Evolutionary conservation across 1,284 basidiomycete species (phyloP), one percentile per base, ranked within the genome.

Genomic region (Pisolithus thermaeus): DNA sequence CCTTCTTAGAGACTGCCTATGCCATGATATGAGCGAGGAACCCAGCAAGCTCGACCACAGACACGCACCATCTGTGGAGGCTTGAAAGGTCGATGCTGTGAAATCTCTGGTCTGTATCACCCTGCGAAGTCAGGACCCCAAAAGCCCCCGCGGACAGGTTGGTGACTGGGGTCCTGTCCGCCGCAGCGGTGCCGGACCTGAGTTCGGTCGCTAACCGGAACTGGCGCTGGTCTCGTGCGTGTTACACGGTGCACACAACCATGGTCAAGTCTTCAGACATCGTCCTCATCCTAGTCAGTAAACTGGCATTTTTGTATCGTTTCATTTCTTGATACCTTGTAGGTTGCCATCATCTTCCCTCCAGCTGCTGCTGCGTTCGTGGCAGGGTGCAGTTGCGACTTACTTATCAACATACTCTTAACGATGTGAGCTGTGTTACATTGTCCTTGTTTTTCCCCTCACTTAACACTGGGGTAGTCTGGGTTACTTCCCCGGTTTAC

Each of bases 1-100:
- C 91, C 75, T 93, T 94, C 79, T 92, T 93, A 39, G 90, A 92
- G 61, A 84, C 81, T 51, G 90, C 92, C 92, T 94, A 60, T 4
- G 47, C 22, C 27, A 23, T 52, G 44, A 12, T 4, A 41, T 63
- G 7, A 60, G 46, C 8, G 14, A 7, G 8, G 7, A 46, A 39
- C 25, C 32, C 12, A 25, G 42, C 22, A 25, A 14, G 39, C 14
- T 12, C 27, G 18, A 22, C 3, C 23, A 4, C 11, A 40, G 20
- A 35, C 30, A 41, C 64, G 51, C 42, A 66, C 62, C 62, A 64
- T 64, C 32, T 53, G 50, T 45, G 47, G 52, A 57, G 43, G 18
- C 36, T 46, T 11, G 23, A 43, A 30, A 8, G 42, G 25, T 11
- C 12, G 32, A 35, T 14, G 32, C 11, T 14, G 12, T 35, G 32